Conservation (phyloP, 352 stramenopile species). For the Phytophthora pluvialis region DNA sequence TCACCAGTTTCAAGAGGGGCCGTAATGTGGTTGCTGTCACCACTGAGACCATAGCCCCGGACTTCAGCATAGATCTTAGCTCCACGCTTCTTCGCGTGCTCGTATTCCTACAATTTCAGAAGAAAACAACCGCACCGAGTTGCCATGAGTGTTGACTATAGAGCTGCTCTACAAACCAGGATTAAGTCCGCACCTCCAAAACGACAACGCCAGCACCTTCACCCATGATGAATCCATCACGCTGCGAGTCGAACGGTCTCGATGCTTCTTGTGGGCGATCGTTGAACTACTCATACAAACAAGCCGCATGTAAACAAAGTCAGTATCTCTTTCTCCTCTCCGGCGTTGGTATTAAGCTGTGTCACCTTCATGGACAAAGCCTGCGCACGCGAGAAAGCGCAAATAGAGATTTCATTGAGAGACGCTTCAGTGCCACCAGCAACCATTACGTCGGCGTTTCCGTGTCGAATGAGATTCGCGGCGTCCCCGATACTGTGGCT, state of each 20-base stretch:
- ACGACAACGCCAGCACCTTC: constrained; percentile 78
- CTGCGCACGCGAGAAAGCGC: constrained; percentile 95
- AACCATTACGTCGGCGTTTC: constrained; percentile 96
- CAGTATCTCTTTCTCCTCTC: not conserved
- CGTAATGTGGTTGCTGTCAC: constrained; percentile 96
- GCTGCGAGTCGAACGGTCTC: constrained; percentile 94
- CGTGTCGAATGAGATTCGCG: constrained; percentile 85
- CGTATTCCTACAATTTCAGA: constrained; percentile 60
- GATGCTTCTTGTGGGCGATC: constrained; percentile 90
- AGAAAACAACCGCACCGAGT: not conserved
- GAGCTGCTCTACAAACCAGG: no score
- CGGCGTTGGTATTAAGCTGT: not conserved
- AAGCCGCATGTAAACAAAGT: not conserved
- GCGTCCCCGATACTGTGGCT: constrained; percentile 97
- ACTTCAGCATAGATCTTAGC: constrained; percentile 96
- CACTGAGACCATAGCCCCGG: constrained; percentile 94
- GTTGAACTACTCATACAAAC: constrained; percentile 85
- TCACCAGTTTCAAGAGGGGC: constrained; percentile 71
- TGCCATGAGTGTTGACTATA: not conserved
- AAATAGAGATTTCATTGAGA: constrained; percentile 94
- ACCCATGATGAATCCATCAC: constrained; percentile 98
- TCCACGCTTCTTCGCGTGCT: constrained; percentile 93
- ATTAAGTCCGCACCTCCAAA: constrained; percentile 43
- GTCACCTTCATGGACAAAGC: constrained; percentile 92
- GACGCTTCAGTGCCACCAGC: constrained; percentile 95